phyloP scores from a whole-genome alignment of 352 stramenopile genomes.

The Phytopythium oedochilum region DNA sequence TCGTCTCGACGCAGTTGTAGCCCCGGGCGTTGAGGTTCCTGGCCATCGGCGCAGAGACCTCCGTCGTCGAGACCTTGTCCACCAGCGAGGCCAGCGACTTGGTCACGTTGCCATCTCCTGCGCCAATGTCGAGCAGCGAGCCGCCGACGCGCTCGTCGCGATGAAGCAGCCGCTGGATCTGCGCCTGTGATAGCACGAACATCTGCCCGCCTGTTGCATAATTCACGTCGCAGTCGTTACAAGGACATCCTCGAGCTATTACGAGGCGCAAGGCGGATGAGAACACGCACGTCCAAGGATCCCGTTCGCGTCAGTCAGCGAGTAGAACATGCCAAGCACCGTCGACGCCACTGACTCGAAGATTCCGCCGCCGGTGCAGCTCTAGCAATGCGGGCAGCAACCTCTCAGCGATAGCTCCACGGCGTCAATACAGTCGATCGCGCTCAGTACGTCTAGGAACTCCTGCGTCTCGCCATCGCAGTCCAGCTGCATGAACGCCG shows the following conservation, averaged over 20 bases:
- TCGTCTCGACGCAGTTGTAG: constrained; percentile 75
- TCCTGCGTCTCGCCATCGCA: constrained; percentile 68
- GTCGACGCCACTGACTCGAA: constrained; percentile 64
- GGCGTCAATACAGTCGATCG: background rate
- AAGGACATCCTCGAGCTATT: background rate
- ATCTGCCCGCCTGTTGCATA: constrained; percentile 68
- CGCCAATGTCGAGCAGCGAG: constrained; percentile 75
- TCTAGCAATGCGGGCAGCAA: constrained; percentile 25
- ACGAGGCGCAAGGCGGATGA: background rate
- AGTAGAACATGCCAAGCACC: constrained; percentile 76
- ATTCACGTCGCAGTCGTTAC: background rate
- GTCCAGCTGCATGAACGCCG: constrained; percentile 64
- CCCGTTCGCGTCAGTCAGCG: constrained; percentile 76
- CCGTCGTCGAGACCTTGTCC: constrained; percentile 58
- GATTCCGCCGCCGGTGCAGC: constrained; percentile 64
- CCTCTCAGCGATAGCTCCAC: background rate
- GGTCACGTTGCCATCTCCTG: constrained; percentile 82
- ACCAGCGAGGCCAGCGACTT: constrained; percentile 73
- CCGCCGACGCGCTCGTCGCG: constrained; percentile 38
- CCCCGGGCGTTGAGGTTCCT: constrained; percentile 64
- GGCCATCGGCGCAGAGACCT: constrained; percentile 79
- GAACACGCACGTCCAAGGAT: constrained; percentile 67
- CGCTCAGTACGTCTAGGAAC: constrained; percentile 53
- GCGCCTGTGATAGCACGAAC: constrained; percentile 76
- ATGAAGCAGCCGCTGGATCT: constrained; percentile 63